Conservation (phyloP, 164 flowering plant genomes). For the Annona squamosa region DNA sequence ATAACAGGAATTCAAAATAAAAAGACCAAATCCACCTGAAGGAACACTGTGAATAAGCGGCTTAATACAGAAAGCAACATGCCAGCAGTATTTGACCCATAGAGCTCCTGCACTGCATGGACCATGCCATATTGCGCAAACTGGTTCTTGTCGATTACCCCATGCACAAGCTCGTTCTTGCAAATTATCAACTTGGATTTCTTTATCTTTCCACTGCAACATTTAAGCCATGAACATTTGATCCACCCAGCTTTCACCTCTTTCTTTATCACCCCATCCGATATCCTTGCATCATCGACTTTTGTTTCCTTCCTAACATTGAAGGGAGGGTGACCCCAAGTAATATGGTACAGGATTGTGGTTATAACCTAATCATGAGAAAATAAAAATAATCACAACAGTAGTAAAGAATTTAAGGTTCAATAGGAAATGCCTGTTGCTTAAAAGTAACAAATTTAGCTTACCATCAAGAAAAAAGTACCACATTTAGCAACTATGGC, state of each 20-base stretch:
- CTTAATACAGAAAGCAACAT: constrained; percentile 71
- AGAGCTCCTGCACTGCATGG: constrained; percentile 90
- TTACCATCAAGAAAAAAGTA: not conserved
- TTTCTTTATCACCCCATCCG: too few species aligned
- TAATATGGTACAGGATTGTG: constrained; percentile 67
- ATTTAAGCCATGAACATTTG: constrained; percentile 34
- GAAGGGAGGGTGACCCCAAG: constrained; percentile 59
- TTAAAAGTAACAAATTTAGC: not conserved
- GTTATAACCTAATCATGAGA: constrained; percentile 57
- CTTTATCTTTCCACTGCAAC: constrained; percentile 44
- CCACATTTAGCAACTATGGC: too few species aligned
- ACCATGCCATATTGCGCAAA: constrained; percentile 90
- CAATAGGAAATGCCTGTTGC: not conserved
- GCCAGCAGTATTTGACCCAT: constrained; percentile 80
- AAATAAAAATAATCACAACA: constrained; percentile 2
- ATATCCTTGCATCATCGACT: too few species aligned
- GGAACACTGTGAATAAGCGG: constrained; percentile 68
- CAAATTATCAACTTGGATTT: constrained; percentile 37
- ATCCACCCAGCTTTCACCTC: constrained; percentile 33
- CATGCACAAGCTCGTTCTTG: constrained; percentile 70
- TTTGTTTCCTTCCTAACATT: constrained; percentile 29
- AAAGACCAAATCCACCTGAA: constrained; percentile 51
- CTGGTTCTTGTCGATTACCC: constrained; percentile 96
- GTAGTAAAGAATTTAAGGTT: not conserved
- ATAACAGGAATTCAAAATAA: not conserved